A percentile compares a stretch with the other conserved stretches of the same genome.
Evolutionary conservation across 495 filamentous ascomycete species (phyloP).

Genomic region (Aspergillus bridgeri): DNA sequence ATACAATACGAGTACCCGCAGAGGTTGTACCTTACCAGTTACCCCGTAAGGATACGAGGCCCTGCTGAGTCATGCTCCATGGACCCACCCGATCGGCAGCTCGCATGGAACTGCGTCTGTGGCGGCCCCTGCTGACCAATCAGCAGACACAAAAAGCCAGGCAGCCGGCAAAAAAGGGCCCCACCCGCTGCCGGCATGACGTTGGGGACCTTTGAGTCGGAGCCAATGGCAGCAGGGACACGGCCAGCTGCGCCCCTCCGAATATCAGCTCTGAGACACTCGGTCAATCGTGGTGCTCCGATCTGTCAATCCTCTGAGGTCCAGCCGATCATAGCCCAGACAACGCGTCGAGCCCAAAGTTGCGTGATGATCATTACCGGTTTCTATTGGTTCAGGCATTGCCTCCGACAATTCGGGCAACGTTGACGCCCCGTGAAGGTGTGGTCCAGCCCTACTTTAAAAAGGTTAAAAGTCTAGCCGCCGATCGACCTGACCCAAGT

Average conservation of each 20-base stretch:
- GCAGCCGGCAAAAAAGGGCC: neutral
- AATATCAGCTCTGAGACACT: neutral
- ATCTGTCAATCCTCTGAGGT: neutral
- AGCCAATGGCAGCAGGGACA: neutral
- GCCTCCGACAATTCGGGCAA: too few relatives aligned
- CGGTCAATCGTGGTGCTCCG: neutral
- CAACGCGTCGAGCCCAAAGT: neutral
- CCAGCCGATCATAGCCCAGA: neutral
- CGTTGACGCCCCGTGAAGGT: too few relatives aligned
- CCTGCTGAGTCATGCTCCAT: neutral
- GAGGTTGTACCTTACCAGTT: too few relatives aligned
- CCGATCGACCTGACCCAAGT: neutral
- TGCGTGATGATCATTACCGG: neutral
- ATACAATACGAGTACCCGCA: too few relatives aligned
- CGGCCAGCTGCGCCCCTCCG: too few relatives aligned
- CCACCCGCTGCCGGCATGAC: conserved; percentile 3
- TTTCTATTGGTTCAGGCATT: neutral
- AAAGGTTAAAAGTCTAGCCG: neutral
- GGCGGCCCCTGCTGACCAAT: neutral
- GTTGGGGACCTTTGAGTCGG: conserved; percentile 1
- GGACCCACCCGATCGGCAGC: neutral
- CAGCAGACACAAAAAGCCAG: neutral
- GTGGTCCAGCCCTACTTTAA: neutral
- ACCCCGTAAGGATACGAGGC: too few relatives aligned
- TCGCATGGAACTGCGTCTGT: neutral